Base-by-base conservation (phyloP, 805 yeast genomes). In the Saturnispora diversa region DNA sequence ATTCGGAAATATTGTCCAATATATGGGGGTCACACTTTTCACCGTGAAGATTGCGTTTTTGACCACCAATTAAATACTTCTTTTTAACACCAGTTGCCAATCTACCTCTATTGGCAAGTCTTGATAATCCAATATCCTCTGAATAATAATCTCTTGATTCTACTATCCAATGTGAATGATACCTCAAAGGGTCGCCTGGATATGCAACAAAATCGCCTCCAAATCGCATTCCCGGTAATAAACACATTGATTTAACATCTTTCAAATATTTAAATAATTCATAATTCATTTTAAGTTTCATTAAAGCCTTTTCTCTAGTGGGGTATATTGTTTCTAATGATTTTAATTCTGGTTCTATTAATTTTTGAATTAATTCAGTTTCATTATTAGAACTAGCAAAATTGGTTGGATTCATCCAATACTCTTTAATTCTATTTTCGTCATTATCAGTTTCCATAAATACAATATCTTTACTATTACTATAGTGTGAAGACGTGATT, bases 121-220 rank as follows among this genome's bases (percentile, higher is more conserved):
- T 75, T 31, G 72, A 52, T 29, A 86, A 52, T 2, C 72, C 72
- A 19, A 82, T 68, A 45, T 72, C 70, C 36, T 76, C 72, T 26
- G 71, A 69, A 47, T 71, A 64, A 27, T 58, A 62, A 15, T 66
- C 64, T 20, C 66, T 48, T 0, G 77, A 66, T 35, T 74, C 72
- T 2, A 84, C 82, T 5, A 84, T 79, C 47, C 78, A 67, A 58
- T 90, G 96, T 2, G 97, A 83, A 60, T 90, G 98, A 53, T 76
- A 92, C 35, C 92, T 60, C 40, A 90, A 64, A 6, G 97, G 95
- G 56, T 90, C 98, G 1, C 97, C 97, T 0, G 97, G 97, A 49
- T 90, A 90, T 2, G 88, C 87, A 43, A 92, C 74, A 52, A 76
- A 87, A 40, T 77, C 77, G 5, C 95, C 94, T 2, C 98, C 98